Evolutionary conservation across 2,329 filamentous ascomycete genomes (phyloP), one percentile per base, ranked within the genome.

Genomic region (Aspergillus novofumigatus): DNA sequence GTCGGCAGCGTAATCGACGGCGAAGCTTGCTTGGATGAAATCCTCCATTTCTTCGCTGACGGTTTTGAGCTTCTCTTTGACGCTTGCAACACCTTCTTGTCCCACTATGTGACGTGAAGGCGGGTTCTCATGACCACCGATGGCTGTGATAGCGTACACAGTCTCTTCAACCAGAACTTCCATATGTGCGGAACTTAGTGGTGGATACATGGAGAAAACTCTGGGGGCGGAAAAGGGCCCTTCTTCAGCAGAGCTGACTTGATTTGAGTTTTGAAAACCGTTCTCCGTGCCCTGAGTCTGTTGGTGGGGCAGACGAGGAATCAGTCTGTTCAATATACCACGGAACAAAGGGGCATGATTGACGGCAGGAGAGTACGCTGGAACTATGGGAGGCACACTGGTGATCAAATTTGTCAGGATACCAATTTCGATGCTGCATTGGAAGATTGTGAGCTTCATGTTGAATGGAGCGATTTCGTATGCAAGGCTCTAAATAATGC

Each of bases 381-480:
- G 81, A n/a, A 69, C 63, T 69, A 96, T 83, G 38, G 87, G 86
- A 4, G 93, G 92, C 2, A 90, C 89, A 64, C 93, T 91, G 51
- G 87, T 89, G 66, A 97, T 89, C 55, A 88, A 87, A 75, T 96
- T 96, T 28, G 91, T 94, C 56, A 97, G 81, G 32, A 91, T 86
- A 62, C 89, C 86, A 60, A 96, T 90, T 77, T 97, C 93, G 77
- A 96, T 91, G 75, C 92, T 95, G 26, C 92, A 92, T 78, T 99
- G 93, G 48, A 99, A 88, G 64, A 97, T 92, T 44, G 92, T 97
- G 73, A 97, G 85, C 74, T 93, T 96, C 77, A 97, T 86, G 76
- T 97, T 97, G 79, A 97, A 97, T 0, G 94, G 94, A 0, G 93
- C 90, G 62, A 99, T 89, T 75, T 99, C 94, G 75, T 97, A 99